Evolutionary conservation across 2,329 filamentous ascomycete species (phyloP).

Genomic region (Pseudogymnoascus sp.): DNA sequence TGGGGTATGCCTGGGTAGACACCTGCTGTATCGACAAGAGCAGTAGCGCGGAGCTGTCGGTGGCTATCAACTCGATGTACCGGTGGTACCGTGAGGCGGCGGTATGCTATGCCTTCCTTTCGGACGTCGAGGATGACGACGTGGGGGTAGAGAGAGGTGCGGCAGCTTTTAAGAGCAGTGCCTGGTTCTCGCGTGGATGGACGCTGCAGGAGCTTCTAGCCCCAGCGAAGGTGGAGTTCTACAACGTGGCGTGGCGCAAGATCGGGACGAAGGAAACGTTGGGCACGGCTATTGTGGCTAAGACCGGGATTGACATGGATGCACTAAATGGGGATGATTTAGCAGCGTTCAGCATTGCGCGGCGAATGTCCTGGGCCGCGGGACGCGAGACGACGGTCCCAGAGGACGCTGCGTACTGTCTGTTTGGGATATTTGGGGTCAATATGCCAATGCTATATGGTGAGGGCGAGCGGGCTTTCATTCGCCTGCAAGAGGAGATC

Average conservation of each 20-base stretch:
- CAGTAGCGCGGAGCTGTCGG: conserved; percentile 18
- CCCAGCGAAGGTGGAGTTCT: conserved; percentile 13
- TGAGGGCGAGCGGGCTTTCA: conserved; percentile 22
- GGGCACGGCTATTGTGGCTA: neutral
- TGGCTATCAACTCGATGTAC: conserved; percentile 20
- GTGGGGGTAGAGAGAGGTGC: neutral
- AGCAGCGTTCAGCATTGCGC: conserved; percentile 23
- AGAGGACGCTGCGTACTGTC: conserved; percentile 25
- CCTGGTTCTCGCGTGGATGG: conserved; percentile 16
- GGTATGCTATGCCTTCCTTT: conserved; percentile 16
- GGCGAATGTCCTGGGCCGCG: conserved; percentile 24
- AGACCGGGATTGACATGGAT: conserved; percentile 15
- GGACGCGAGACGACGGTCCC: conserved; percentile 18
- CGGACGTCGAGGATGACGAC: conserved; percentile 11
- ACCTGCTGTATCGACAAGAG: conserved; percentile 22
- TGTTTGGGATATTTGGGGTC: conserved; percentile 26
- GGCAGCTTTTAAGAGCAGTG: neutral
- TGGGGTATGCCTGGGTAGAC: conserved; percentile 13
- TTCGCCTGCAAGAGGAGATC: conserved; percentile 26
- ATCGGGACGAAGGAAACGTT: conserved; percentile 14
- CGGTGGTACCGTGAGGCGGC: conserved; percentile 16
- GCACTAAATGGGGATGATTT: conserved; percentile 19
- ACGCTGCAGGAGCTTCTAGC: conserved; percentile 17
- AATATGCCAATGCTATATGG: conserved; percentile 31
- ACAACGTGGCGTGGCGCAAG: conserved; percentile 10